phyloP scores from a whole-genome alignment of 148 eudicot genomes.

The Rhododendron vialii region DNA sequence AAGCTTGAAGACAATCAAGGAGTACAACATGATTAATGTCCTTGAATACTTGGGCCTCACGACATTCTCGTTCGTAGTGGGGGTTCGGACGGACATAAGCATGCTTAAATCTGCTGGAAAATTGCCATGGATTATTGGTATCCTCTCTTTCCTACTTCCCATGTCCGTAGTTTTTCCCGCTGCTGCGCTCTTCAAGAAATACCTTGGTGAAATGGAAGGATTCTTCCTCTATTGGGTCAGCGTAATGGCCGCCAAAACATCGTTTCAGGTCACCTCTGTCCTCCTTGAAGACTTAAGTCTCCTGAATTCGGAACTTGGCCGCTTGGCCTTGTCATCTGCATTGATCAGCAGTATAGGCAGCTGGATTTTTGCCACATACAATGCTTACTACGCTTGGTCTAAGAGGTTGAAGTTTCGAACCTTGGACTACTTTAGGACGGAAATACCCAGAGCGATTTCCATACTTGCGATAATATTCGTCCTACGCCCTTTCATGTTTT shows the following conservation, averaged over 20 bases:
- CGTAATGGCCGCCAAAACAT: neutral
- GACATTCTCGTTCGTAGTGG: neutral
- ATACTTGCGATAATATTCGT: neutral
- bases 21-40: neutral
- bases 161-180: neutral
- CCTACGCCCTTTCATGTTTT: neutral
- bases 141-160: neutral
- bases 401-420: accelerated
- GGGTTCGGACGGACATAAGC: neutral
- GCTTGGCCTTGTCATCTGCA: neutral
- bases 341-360: neutral
- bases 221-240: neutral
- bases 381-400: neutral
- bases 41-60: neutral
- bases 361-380: neutral
- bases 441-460: neutral
- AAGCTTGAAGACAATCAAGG: neutral
- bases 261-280: neutral
- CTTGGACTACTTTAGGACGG: neutral
- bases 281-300: conserved; percentile 2
- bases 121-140: neutral
- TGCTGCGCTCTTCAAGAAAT: neutral
- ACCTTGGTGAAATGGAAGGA: neutral
- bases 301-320: neutral
- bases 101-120: neutral